Evolutionary conservation across 73 alveolate species (phyloP).

Genomic region (Urostyla sp.): DNA sequence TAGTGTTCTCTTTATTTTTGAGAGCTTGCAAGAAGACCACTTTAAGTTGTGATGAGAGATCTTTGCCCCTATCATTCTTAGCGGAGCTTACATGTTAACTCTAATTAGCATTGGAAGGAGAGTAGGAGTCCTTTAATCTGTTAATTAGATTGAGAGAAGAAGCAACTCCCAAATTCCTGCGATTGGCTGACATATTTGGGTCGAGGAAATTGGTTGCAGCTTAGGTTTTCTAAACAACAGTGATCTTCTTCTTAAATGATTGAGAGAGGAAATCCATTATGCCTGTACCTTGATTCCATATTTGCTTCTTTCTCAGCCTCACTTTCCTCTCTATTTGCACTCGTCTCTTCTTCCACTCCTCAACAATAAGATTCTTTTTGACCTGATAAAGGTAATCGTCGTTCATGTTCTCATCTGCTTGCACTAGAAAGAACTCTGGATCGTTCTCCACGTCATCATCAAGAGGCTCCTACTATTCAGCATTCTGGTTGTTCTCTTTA

Average conservation of each 20-base stretch:
- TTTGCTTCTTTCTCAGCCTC: background rate
- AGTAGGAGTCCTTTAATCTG: background rate
- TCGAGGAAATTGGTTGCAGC: background rate
- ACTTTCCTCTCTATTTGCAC: background rate
- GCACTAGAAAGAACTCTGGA: constrained; percentile 10
- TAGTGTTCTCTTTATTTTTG: background rate
- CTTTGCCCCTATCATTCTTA: too few species aligned
- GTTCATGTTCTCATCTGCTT: constrained; percentile 51
- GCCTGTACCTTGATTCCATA: background rate
- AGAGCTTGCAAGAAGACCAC: constrained; percentile 7
- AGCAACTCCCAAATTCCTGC: too few species aligned
- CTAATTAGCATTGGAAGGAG: background rate
- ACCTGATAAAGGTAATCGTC: constrained; percentile 46
- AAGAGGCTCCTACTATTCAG: too few species aligned
- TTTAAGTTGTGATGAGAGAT: constrained; percentile 1
- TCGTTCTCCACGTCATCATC: constrained; percentile 11
- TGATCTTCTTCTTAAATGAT: background rate
- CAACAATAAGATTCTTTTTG: constrained; percentile 39
- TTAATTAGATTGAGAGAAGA: too few species aligned
- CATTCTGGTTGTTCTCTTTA: constrained; percentile 2
- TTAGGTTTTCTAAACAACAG: background rate
- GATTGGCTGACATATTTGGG: too few species aligned
- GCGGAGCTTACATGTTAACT: too few species aligned
- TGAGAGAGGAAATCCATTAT: background rate
- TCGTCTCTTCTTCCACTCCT: constrained; percentile 55